phyloP scores from a whole-genome alignment of 257 asterid species.

The Capsicum chinense region DNA sequence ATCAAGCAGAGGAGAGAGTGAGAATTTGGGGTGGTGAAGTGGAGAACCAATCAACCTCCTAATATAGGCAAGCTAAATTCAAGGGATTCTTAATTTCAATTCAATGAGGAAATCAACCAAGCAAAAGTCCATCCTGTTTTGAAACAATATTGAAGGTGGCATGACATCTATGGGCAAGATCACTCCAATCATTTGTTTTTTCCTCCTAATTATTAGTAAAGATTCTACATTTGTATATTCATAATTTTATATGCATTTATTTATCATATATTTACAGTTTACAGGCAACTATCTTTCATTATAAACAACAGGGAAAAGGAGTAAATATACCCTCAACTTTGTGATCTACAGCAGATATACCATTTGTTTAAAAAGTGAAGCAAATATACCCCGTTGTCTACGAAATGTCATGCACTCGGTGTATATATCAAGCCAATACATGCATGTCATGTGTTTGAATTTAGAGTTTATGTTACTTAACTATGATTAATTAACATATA shows the following conservation, averaged over 20 bases:
- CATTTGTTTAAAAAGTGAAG: too few relatives aligned
- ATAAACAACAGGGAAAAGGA: too few relatives aligned
- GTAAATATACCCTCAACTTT: too few relatives aligned
- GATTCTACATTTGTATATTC: neutral
- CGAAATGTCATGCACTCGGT: too few relatives aligned
- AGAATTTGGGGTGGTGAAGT: constrained; percentile 42
- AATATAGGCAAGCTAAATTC: neutral
- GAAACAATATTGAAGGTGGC: neutral
- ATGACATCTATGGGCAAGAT: constrained; percentile 7
- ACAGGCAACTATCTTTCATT: neutral
- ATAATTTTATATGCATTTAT: neutral
- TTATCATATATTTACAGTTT: neutral
- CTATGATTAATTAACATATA: too few relatives aligned
- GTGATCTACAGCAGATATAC: too few relatives aligned
- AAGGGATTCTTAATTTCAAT: constrained; percentile 9
- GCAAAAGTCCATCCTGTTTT: constrained; percentile 17
- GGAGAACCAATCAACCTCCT: constrained; percentile 19
- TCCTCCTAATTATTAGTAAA: neutral
- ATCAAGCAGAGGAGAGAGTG: constrained; percentile 46
- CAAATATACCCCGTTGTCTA: too few relatives aligned
- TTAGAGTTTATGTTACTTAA: too few relatives aligned
- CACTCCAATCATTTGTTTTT: neutral
- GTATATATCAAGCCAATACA: too few relatives aligned
- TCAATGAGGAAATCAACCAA: neutral
- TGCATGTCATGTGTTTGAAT: too few relatives aligned